These are phyloP conservation scores for Arthrinium puccinioides DNA, from an alignment of 2,329 filamentous ascomycete species.

Conservation along the genomic window DNA sequence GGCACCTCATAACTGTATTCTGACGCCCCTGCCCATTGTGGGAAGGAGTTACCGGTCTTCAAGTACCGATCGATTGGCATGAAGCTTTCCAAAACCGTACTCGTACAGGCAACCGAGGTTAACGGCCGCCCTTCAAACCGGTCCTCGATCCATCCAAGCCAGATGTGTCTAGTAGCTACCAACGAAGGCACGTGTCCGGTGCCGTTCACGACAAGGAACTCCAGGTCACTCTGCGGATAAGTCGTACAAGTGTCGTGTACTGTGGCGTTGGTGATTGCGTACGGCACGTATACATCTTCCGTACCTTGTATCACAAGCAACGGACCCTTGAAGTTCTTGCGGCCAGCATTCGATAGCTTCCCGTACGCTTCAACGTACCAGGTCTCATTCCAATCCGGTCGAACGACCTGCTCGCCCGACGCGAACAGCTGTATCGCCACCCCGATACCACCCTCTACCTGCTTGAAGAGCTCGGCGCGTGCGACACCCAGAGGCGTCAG, in stretches of 20 bases:
- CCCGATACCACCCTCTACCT: conserved; percentile 11
- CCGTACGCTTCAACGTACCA: conserved; percentile 14
- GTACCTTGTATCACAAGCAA: conserved; percentile 29
- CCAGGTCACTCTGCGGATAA: conserved; percentile 2
- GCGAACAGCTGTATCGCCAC: conserved; percentile 10
- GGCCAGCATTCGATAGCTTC: conserved; percentile 18
- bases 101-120: conserved; percentile 5
- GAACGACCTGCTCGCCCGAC: conserved; percentile 6
- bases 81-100: conserved; percentile 9
- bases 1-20: conserved; percentile 11
- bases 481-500: conserved; percentile 17
- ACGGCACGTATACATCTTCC: conserved; percentile 12
- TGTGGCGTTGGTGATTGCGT: conserved; percentile 7
- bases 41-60: conserved; percentile 9
- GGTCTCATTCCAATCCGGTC: conserved; percentile 12
- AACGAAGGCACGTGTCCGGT: conserved; percentile 12
- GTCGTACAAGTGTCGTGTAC: conserved; percentile 8
- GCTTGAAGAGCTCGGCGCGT: conserved; percentile 11
- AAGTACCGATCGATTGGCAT: conserved; percentile 9
- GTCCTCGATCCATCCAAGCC: conserved; percentile 15
- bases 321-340: conserved; percentile 24
- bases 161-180: conserved; percentile 12
- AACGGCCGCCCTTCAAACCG: conserved; percentile 10
- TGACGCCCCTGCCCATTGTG: conserved; percentile 11
- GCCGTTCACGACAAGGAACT: conserved; percentile 14